Base-by-base conservation (phyloP, 2,329 filamentous ascomycete genomes). In the Cladobotryum protrusum region DNA sequence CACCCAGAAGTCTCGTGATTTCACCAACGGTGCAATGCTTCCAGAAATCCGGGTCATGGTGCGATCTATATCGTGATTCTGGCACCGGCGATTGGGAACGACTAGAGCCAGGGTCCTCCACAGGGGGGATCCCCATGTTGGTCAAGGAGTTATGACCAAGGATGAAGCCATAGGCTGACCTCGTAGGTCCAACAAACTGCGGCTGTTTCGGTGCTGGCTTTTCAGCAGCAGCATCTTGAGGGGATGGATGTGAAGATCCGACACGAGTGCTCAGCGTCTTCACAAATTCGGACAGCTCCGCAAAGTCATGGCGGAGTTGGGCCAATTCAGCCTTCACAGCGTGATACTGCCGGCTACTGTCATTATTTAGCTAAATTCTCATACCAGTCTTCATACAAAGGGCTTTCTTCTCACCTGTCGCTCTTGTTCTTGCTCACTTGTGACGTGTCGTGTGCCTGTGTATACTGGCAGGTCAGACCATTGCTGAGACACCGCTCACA, bases 181-280 rank as follows among this genome's bases (percentile, higher is more conserved):
- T 52, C 1, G 66, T 70, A 1, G 67, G 65, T 0, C 68, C 68
- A 14, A 70, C 60, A 33, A 71, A 70, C 5, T 66, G 66, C 0
- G 66, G 65, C 4, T 66, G 57, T 15, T 62, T 61, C 0, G 67
- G 65, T 5, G 56, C 61, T 40, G 40, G 57, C 17, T 59, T 59
- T 0, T 62, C 61, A 6, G 55, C 56, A 3, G 52, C 51, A 4
- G 54, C 49, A 8, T 55, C 47, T 9, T 48, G 53, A 2, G 56
- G 55, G 0, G 45, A 48, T 8, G 53, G 52, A 7, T 55, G 52
- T 3, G 56, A 50, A 0, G 55, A 54, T 2, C 37, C 52, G 14
- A 47, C 54, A 19, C 46, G 53, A 15, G 47, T 47, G 14, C 50
- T 63, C 44, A 64, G 58, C 15, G 61, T 61, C 13, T 56, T 56